phyloP scores from a whole-genome alignment of 495 filamentous ascomycete species.

The Chaetomium fimeti region DNA sequence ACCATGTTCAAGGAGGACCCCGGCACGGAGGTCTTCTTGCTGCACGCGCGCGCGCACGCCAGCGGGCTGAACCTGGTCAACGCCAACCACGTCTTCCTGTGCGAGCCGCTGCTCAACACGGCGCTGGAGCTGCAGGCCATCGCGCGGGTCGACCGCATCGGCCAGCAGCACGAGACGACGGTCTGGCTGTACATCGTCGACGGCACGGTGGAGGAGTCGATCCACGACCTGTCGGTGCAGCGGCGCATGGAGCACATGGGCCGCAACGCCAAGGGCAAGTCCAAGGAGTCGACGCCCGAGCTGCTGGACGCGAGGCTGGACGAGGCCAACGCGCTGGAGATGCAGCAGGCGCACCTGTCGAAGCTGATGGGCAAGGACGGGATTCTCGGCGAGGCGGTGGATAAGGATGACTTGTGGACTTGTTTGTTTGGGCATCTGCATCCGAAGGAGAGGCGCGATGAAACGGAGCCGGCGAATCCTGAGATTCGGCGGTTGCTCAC shows the following conservation, averaged over 20 bases:
- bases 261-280: slow-evolving; percentile 33
- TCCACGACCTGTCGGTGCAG: slow-evolving; percentile 79
- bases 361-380: slow-evolving; percentile 67
- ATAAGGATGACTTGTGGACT: slow-evolving; percentile 78
- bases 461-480: slow-evolving; percentile 18
- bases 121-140: slow-evolving; percentile 93
- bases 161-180: slow-evolving; percentile 80
- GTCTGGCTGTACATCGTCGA: slow-evolving; percentile 93
- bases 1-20: slow-evolving; percentile 73
- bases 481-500: slow-evolving; percentile 28
- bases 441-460: slow-evolving; percentile 19
- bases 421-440: slow-evolving; percentile 73
- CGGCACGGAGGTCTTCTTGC: slow-evolving; percentile 74
- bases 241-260: slow-evolving; percentile 75
- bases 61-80: slow-evolving; percentile 87
- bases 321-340: slow-evolving; percentile 75
- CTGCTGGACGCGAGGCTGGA: slow-evolving; percentile 63
- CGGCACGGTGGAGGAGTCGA: slow-evolving; percentile 84
- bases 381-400: slow-evolving; percentile 77
- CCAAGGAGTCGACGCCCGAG: slow-evolving; percentile 36
- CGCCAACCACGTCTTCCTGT: slow-evolving; percentile 91
- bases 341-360: slow-evolving; percentile 65
- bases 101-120: slow-evolving; percentile 88
- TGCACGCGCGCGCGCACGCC: slow-evolving; percentile 84
- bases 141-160: slow-evolving; percentile 89